Conservation (phyloP, 2,329 filamentous ascomycete species). For the Fusarium sp. region DNA sequence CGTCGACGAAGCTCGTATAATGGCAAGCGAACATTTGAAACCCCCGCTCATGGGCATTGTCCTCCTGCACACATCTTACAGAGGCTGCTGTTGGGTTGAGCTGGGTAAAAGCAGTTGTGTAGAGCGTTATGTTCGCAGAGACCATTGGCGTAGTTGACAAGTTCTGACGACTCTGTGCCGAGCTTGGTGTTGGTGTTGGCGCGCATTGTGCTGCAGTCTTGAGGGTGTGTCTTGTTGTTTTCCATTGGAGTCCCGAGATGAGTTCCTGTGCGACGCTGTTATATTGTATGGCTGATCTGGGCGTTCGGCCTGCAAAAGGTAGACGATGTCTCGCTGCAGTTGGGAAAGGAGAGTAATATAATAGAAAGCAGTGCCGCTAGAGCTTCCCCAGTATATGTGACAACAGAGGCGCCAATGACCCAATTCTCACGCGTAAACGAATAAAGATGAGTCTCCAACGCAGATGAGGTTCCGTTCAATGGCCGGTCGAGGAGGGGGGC, state of each 20-base stretch:
- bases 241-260: constrained; percentile 13
- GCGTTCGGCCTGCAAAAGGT: constrained; percentile 1
- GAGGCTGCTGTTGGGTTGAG: constrained; percentile 36
- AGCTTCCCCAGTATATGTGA: background rate
- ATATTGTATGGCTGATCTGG: background rate
- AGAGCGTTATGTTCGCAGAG: constrained; percentile 46
- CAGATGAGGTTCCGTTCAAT: constrained; percentile 10
- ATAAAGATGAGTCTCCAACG: constrained; percentile 6
- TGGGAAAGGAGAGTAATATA: constrained; percentile 19
- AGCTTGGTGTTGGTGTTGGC: constrained; percentile 13
- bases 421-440: background rate
- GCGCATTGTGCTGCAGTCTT: constrained; percentile 12
- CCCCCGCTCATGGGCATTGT: constrained; percentile 40
- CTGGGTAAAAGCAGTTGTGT: constrained; percentile 45
- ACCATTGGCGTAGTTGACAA: constrained; percentile 43
- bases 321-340: background rate
- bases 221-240: background rate
- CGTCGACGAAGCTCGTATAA: constrained; percentile 1
- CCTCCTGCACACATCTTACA: constrained; percentile 48
- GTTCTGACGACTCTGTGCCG: constrained; percentile 6
- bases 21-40: background rate
- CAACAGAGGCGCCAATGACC: background rate
- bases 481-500: background rate
- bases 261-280: background rate
- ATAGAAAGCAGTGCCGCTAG: background rate